Evolutionary conservation across 345 rosid genomes (phyloP).

Genomic region (Draba incana): DNA sequence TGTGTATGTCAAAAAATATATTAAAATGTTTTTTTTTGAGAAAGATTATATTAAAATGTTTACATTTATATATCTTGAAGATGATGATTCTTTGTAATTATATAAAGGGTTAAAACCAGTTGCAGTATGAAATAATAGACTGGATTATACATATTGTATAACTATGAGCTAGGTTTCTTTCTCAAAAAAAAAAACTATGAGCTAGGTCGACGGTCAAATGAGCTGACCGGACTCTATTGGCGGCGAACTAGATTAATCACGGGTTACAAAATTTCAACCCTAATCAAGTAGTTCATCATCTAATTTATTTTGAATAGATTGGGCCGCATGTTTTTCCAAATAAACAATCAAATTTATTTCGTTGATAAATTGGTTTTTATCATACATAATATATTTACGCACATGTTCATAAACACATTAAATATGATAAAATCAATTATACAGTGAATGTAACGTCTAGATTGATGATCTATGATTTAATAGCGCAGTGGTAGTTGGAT

Average conservation of each 20-base stretch:
- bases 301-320: not conserved
- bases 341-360: not conserved
- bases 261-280: slow-evolving; percentile 17
- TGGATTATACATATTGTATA: not conserved
- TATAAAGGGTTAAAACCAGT: not conserved
- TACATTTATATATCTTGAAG: not conserved
- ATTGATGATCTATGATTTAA: too few relatives aligned
- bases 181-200: not conserved
- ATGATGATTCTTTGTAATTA: not conserved
- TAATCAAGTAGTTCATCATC: slow-evolving; percentile 12
- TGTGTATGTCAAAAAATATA: not conserved
- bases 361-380: not conserved
- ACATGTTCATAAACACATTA: not conserved
- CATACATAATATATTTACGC: not conserved
- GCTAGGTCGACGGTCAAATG: slow-evolving; percentile 1
- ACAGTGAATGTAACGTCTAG: not conserved
- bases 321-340: not conserved
- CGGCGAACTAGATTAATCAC: slow-evolving; percentile 8
- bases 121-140: slow-evolving; percentile 10
- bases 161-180: not conserved
- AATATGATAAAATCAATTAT: not conserved
- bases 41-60: too few relatives aligned
- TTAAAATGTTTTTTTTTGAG: too few relatives aligned
- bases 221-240: not conserved
- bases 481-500: too few relatives aligned